Base-by-base conservation (phyloP, 805 yeast genomes). In the Starmerella etchellsii region DNA sequence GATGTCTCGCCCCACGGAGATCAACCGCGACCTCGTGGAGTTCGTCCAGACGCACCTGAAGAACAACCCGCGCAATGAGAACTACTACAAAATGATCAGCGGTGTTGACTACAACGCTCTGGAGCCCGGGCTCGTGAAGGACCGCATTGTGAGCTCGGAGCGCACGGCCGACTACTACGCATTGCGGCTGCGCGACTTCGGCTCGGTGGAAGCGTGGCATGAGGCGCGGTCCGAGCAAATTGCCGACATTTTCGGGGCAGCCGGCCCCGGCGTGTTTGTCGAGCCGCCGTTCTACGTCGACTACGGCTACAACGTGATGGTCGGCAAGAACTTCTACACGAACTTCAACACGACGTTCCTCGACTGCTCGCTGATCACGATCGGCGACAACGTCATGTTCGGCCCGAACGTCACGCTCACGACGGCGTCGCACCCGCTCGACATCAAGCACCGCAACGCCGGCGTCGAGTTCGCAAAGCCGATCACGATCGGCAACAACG, bases 391-490 rank as follows among this genome's bases (percentile, higher is more conserved):
- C 39, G 78, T 73, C 15, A 48, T 71, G 63, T 52, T 73, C 30
- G 88, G 82, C 0, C 87, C 88, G 18, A 73, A 72, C 51, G 74
- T 71, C 4, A 61, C 70, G 2, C 60, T 78, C 33, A 60, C 69
- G 23, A 70, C 83, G 2, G 83, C 84, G 1, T 68, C 78, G 0
- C 88, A 80, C 52, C 78, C 79, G 1, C 53, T 69, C 6, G 77
- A 73, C 40, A 38, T 46, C 4, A 24, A 37, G 26, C 69, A 74
- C 0, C 44, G 57, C 11, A 57, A 57, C 40, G 61, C 81, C 2
- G 72, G 67, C 2, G 59, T 61, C 3, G 87, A 79, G 53, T 70
- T 61, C 49, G 76, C 79, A 0, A 52, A 57, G 28, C 78, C 80
- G 5, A 68, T 80, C 24, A 62, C 55, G 2, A 73, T 80, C 27